phyloP scores from a whole-genome alignment of 345 rosid species.

The Gossypium longicalyx region DNA sequence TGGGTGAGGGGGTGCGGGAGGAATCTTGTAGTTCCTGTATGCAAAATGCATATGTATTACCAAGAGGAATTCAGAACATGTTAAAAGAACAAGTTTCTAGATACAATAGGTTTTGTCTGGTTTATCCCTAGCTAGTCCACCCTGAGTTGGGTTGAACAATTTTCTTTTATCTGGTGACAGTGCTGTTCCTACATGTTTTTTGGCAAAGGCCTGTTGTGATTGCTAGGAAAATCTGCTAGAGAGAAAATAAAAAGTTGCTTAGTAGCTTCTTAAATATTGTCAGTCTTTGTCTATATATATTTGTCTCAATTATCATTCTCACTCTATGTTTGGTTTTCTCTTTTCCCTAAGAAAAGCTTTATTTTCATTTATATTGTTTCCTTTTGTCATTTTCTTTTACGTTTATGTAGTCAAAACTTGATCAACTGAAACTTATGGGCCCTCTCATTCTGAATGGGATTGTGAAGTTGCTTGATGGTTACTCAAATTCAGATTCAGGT shows the following conservation, averaged over 20 bases:
- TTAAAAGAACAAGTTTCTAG: background rate
- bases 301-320: background rate
- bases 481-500: constrained; percentile 74
- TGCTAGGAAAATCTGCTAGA: background rate
- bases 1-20: background rate
- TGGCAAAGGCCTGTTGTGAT: background rate
- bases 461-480: constrained; percentile 83
- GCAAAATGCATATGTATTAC: background rate
- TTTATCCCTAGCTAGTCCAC: background rate
- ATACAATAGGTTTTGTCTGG: background rate
- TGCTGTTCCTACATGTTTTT: background rate
- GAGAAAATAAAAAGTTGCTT: background rate
- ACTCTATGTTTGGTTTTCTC: background rate
- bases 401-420: constrained; percentile 61
- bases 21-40: background rate
- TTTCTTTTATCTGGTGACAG: background rate
- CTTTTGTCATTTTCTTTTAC: constrained; percentile 10
- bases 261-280: background rate
- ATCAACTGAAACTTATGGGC: constrained; percentile 89
- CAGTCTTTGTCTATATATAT: background rate
- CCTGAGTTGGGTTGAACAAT: background rate
- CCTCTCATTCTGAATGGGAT: constrained; percentile 79
- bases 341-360: background rate
- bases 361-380: constrained; percentile 1
- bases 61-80: background rate